Conservation (phyloP, 192 early-diverging fungal genomes). For the Entrophospora sp. region DNA sequence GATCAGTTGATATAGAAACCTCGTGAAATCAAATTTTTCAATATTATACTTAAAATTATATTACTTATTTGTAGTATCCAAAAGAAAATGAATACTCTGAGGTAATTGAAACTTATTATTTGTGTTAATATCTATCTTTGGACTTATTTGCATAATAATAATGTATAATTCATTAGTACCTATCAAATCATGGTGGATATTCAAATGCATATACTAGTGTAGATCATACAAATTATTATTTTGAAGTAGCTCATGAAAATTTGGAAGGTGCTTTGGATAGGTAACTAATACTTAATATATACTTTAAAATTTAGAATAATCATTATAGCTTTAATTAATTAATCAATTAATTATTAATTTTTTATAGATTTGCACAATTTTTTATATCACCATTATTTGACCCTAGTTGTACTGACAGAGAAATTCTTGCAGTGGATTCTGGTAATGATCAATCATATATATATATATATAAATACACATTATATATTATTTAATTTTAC, state of each 20-base stretch:
- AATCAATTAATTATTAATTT: background rate
- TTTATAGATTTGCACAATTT: conserved; percentile 62
- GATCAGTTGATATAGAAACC: background rate
- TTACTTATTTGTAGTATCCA: conserved; percentile 48
- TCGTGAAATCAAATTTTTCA: background rate
- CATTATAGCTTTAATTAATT: background rate
- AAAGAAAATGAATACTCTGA: conserved; percentile 50
- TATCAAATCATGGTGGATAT: conserved; percentile 40
- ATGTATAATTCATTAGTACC: conserved; percentile 15
- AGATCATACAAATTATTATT: conserved; percentile 44
- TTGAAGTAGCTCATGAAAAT: conserved; percentile 41
- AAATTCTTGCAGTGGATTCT: conserved; percentile 86
- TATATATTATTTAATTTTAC: background rate
- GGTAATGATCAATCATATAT: conserved; percentile 15
- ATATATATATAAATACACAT: background rate
- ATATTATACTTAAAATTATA: background rate
- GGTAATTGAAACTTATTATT: background rate
- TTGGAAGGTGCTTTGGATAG: conserved; percentile 47
- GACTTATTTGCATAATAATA: background rate
- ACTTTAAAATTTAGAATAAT: too few relatives aligned
- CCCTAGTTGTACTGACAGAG: conserved; percentile 77
- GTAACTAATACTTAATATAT: too few relatives aligned
- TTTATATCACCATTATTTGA: conserved; percentile 83
- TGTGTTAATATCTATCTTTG: background rate
- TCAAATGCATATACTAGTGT: conserved; percentile 41